phyloP scores from a whole-genome alignment of 176 grass and related monocot species.

The Panicum miliaceum region DNA sequence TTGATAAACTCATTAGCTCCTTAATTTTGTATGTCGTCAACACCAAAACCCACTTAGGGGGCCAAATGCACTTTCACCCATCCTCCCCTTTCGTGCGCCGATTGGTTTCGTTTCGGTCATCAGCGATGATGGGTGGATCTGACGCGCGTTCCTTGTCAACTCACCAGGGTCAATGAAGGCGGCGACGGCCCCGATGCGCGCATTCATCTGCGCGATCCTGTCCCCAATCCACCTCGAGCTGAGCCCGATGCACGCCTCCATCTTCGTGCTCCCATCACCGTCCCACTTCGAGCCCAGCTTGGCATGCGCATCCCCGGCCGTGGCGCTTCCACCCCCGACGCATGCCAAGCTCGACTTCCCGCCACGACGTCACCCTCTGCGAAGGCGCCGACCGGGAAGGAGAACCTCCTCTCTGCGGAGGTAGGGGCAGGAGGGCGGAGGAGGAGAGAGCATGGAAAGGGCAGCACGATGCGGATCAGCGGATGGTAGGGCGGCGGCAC shows the following conservation, averaged over 20 bases:
- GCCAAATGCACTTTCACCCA: too few relatives aligned
- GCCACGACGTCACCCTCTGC: not conserved
- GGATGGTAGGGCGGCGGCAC: too few relatives aligned
- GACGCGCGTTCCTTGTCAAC: not conserved
- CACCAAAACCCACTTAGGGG: too few relatives aligned
- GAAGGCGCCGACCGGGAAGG: conserved; percentile 44
- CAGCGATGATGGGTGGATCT: not conserved
- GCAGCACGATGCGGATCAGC: too few relatives aligned
- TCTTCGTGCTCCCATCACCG: conserved; percentile 9
- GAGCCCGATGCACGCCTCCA: conserved; percentile 31
- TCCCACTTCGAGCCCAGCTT: not conserved
- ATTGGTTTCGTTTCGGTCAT: not conserved
- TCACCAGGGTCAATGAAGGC: conserved; percentile 57
- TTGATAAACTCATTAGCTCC: too few relatives aligned
- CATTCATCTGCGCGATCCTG: conserved; percentile 50
- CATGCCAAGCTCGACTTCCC: conserved; percentile 23
- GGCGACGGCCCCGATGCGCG: conserved; percentile 38
- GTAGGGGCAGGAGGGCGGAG: too few relatives aligned
- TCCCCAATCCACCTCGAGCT: conserved; percentile 37
- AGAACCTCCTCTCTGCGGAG: conserved; percentile 29
- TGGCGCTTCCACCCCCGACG: not conserved
- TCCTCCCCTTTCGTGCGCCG: not conserved
- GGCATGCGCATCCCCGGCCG: not conserved
- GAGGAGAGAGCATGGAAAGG: too few relatives aligned
- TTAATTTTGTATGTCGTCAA: too few relatives aligned